Conservation (phyloP, 257 asterid species). For the Solanum chmielewskii region DNA sequence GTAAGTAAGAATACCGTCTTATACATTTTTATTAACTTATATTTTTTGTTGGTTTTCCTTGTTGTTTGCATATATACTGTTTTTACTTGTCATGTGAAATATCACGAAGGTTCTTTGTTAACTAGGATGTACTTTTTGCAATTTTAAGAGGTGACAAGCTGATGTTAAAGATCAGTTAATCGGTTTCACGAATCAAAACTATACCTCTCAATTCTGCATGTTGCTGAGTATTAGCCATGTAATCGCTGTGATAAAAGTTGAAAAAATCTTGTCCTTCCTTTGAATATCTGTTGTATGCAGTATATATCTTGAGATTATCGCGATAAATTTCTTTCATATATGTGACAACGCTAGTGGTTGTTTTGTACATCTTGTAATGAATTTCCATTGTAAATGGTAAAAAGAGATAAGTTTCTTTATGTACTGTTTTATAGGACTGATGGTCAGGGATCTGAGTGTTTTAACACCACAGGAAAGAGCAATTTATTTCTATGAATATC, state of each 20-base stretch:
- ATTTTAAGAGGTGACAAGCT: background rate
- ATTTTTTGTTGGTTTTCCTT: too few relatives aligned
- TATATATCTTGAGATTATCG: background rate
- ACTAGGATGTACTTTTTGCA: background rate
- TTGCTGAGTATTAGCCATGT: background rate
- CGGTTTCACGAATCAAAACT: background rate
- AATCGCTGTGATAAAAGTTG: too few relatives aligned
- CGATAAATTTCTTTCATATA: too few relatives aligned
- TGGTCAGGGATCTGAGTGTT: too few relatives aligned
- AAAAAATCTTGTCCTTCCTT: too few relatives aligned
- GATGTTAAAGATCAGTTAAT: background rate
- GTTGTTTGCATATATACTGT: too few relatives aligned
- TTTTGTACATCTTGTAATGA: background rate
- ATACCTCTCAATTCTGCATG: background rate
- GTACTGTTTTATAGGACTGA: too few relatives aligned
- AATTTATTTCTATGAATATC: too few relatives aligned
- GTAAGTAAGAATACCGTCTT: background rate
- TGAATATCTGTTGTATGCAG: background rate
- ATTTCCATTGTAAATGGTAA: background rate
- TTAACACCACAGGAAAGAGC: too few relatives aligned
- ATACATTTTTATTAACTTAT: background rate
- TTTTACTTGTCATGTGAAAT: too few relatives aligned
- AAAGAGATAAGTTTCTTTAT: background rate
- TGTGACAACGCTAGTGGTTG: too few relatives aligned
- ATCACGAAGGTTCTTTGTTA: background rate